Conservation (phyloP, 192 early-diverging fungal genomes). For the Oehlia diaphana region DNA sequence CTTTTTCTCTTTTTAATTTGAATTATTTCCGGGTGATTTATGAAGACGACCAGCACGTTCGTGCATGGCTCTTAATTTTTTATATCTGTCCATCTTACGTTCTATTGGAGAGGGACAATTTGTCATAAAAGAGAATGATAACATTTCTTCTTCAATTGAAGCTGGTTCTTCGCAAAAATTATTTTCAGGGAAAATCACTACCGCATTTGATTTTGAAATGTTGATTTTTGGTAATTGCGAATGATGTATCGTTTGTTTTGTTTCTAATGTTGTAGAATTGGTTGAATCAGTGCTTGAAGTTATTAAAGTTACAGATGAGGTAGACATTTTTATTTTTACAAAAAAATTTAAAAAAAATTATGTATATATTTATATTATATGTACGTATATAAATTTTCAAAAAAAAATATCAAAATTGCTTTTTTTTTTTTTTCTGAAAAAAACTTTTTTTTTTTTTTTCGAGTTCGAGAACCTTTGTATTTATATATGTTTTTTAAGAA, state of each 20-base stretch:
- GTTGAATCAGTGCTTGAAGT: too few relatives aligned
- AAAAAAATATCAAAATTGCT: too few relatives aligned
- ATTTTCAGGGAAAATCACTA: background rate
- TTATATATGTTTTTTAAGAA: too few relatives aligned
- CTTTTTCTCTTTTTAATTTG: background rate
- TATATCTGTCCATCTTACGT: background rate
- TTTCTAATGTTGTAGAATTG: background rate
- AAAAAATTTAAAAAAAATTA: too few relatives aligned
- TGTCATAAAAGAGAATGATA: background rate
- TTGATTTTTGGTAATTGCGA: background rate
- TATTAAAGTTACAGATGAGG: too few relatives aligned
- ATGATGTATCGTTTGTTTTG: background rate
- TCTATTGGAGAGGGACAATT: background rate
- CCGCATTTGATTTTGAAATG: background rate
- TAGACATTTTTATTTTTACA: too few relatives aligned
- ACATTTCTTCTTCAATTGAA: background rate
- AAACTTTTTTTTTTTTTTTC: too few relatives aligned
- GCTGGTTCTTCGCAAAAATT: background rate
- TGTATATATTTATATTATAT: too few relatives aligned
- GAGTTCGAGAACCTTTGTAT: too few relatives aligned
- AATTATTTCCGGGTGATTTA: background rate
- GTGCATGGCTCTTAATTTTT: background rate
- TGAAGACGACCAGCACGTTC: conserved; percentile 4
- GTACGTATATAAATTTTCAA: too few relatives aligned
- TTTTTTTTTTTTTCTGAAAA: too few relatives aligned